Evolutionary conservation across 805 yeast genomes (phyloP), one percentile per base, ranked within the genome.

Genomic region (Yarrowia deformans): DNA sequence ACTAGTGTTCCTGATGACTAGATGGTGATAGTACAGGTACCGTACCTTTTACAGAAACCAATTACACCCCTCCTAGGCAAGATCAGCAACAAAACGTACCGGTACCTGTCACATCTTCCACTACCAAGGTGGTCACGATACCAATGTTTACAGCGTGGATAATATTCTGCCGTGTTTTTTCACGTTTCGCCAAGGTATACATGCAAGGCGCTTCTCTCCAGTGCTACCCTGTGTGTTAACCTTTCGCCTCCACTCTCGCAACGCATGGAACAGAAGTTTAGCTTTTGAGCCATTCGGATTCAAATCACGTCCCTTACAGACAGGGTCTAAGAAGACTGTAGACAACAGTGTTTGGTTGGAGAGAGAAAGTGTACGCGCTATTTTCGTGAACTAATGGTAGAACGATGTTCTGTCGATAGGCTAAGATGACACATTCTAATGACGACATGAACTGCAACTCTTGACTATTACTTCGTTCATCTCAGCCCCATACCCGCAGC

Each of bases 221-320:
- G 19, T 55, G 61, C 61, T 39, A 19, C 45, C 19, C 61, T 37
- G 6, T 19, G 1, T n/a, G 4, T 8, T 19, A 40, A 39, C 19
- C 3, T 6, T 40, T 55, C 19, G 35, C 61, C 61, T 55, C 46
- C 61, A 55, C 61, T 55, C 61, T 55, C 37, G 16, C 61, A 55
- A 55, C 46, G 61, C 61, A 55, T 40, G 61, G 61, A 55, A 55
- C 23, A 23, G 46, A 23, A 1, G 18, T 3, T 14, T 39, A 23
- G 46, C 13, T 8, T 45, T 55, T 55, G 42, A 9, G 16, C n/a
- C n/a, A n/a, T n/a, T n/a, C n/a, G n/a, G n/a, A n/a, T n/a, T n/a
- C n/a, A n/a, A n/a, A n/a, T n/a, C n/a, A 49, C 16, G 56, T 54
- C 60, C 45, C 60, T 54, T 54, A 54, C 45, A 39, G 45, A 19